Base-by-base conservation (phyloP, 2,329 filamentous ascomycete species). In the Saccharata proteae region DNA sequence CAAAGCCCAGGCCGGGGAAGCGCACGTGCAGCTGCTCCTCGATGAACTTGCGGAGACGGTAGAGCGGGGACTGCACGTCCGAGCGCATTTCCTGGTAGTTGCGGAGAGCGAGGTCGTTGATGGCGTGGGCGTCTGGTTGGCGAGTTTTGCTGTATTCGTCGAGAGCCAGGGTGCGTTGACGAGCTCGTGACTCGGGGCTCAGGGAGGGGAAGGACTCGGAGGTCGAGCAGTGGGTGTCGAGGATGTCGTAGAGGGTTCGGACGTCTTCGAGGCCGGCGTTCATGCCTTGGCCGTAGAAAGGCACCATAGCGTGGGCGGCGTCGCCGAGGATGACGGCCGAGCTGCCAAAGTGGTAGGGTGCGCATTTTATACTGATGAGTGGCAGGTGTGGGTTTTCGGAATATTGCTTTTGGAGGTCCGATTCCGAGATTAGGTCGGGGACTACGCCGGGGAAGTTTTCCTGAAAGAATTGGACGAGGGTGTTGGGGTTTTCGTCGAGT, bases 271-370 rank as follows among this genome's bases (percentile, higher is more conserved):
- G 72, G 1, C 90, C 90, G 0, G 90, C 81, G 49, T 98, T 98
- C 77, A 98, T 92, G 21, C 90, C 90, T 55, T 98, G 90, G 0
- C 90, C 90, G 54, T 96, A 98, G 57, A 98, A 98, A 0, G 90
- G 90, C 0, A 98, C 85, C 77, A 98, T 94, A 35, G 92, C 90
- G 53, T 98, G 90, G 0, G 90, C 86, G 6, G 90, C 85, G 51
- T 98, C 90, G 36, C 90, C 90, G 20, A 98, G 53, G 29, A 98
- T 83, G 37, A 93, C 84, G 18, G 71, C 84, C 1, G 76, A 80
- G 15, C 74, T 74, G 29, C 61, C 65, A 59, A 74, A 84, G 60
- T 93, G 84, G 57, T 96, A 82, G 0, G 90, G 90, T 12, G 71
- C 71, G 61, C 86, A 94, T 58, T 93, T 96, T 50, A 98, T 80